A percentile compares a stretch with the other conserved stretches of the same genome.
phyloP scores from a whole-genome alignment of 2,329 filamentous ascomycete genomes.

The Apiospora koreana region DNA sequence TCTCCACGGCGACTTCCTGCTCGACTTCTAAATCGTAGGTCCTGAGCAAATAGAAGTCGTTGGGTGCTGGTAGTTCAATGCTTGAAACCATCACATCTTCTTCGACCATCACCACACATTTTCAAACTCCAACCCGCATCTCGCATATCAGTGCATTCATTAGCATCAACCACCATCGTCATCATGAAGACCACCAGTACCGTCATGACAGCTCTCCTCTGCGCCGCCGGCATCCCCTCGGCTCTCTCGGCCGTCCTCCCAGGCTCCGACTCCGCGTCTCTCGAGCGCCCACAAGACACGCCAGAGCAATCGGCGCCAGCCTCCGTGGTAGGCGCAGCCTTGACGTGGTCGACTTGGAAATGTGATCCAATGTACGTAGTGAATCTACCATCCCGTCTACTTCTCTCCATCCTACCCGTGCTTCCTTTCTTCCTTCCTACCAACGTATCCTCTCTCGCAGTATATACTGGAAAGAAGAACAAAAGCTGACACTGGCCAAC shows the following conservation, averaged over 20 bases:
- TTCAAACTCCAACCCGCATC: background rate
- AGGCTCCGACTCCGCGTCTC: background rate
- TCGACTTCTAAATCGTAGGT: background rate
- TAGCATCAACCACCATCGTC: background rate
- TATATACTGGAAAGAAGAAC: no score
- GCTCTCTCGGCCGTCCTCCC: background rate
- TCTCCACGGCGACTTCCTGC: background rate
- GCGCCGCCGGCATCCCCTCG: background rate
- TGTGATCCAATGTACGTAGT: background rate
- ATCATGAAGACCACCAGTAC: background rate
- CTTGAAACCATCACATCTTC: background rate
- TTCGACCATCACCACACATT: background rate
- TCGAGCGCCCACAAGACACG: background rate
- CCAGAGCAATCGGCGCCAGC: no score
- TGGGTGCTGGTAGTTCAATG: background rate
- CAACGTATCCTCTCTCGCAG: no score
- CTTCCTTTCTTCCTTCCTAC: no score
- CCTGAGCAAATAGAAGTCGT: background rate
- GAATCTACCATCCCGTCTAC: background rate
- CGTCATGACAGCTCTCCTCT: background rate
- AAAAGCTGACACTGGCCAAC: no score
- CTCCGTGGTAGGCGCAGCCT: no score
- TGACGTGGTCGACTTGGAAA: background rate
- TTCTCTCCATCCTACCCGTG: no score
- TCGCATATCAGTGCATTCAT: background rate